Evolutionary conservation across 192 early-diverging fungal genomes (phyloP).

Genomic region (Coemansia umbellata): DNA sequence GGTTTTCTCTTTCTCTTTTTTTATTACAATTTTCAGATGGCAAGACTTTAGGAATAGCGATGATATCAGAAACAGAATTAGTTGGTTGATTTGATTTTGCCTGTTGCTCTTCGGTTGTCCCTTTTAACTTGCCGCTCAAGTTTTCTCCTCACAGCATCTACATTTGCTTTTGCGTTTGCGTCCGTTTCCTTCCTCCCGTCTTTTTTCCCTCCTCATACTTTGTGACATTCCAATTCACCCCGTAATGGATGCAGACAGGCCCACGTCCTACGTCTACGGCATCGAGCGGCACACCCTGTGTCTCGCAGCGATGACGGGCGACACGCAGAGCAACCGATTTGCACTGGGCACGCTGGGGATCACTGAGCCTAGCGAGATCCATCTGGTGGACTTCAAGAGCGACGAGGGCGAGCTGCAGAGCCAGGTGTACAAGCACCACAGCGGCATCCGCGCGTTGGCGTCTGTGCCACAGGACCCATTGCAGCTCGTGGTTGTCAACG

Average conservation of each 20-base stretch:
- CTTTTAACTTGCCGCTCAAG: no score
- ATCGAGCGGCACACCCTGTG: slow-evolving; percentile 48
- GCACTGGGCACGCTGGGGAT: slow-evolving; percentile 39
- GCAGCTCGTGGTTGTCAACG: slow-evolving; percentile 19
- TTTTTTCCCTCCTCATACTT: no score
- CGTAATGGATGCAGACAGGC: slow-evolving; percentile 24
- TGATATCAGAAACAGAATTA: no score
- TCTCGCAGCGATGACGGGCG: slow-evolving; percentile 13
- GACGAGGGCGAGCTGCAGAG: slow-evolving; percentile 19
- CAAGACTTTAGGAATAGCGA: no score
- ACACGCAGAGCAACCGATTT: slow-evolving; percentile 17
- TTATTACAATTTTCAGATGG: no score
- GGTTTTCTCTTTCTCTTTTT: no score
- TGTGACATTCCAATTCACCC: no score
- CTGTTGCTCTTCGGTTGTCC: no score
- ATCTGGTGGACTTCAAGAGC: slow-evolving; percentile 38
- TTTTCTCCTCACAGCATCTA: no score
- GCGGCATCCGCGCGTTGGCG: slow-evolving; percentile 23
- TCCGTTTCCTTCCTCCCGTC: no score
- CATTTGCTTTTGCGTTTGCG: no score
- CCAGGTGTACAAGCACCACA: slow-evolving; percentile 14
- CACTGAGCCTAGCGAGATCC: slow-evolving; percentile 37
- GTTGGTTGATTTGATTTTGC: no score
- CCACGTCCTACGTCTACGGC: slow-evolving; percentile 43
- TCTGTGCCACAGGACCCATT: slow-evolving; percentile 16